Evolutionary conservation across 1,284 basidiomycete genomes (phyloP), one percentile per base, ranked within the genome.

Genomic region (Stereum hirsutum): DNA sequence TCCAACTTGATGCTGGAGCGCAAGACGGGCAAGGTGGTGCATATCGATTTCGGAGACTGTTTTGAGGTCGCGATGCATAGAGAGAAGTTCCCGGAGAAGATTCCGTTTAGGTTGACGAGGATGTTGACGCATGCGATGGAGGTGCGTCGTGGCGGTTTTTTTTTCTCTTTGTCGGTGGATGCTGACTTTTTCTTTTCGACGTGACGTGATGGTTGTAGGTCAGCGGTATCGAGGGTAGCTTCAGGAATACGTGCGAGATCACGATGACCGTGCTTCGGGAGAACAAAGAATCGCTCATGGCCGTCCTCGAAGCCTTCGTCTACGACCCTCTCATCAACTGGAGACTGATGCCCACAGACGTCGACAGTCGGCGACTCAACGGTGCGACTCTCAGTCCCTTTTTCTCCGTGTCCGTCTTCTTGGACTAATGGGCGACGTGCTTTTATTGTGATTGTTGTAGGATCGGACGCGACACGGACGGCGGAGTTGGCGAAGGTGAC

Each of bases 41-140:
- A 99, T 59, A 97, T 99, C 52, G 96, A 99, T 64, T 99, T 98
- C 55, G 91, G 91, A 37, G 91, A 95, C 59, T 94, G 91, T 57
- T 94, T 94, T 62, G 91, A 94, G 63, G 81, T 94, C 37, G 90
- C 91, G 14, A 92, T 94, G 85, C 85, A 89, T 53, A 83, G 94
- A 53, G 91, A 98, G 65, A 99, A 99, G 68, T 99, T 95, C 72
- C 96, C 96, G 0, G 96, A 99, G 66, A 96, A 90, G 63, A 93
- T 99, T 43, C 96, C 96, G 0, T 99, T 99, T 82, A 80, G 96
- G 38, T 72, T 99, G 50, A 99, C 96, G 10, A 75, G 96, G 52
- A 99, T 99, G 96, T 74, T 99, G 46, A 96, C 93, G 24, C 92
- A 97, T 61, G 96, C 96, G 2, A 99, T 99, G 96, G 96, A 99